Evolutionary conservation across 768 basidiomycete species (phyloP), one percentile per base, ranked within the genome.

Genomic region (Coprinopsis sp.): DNA sequence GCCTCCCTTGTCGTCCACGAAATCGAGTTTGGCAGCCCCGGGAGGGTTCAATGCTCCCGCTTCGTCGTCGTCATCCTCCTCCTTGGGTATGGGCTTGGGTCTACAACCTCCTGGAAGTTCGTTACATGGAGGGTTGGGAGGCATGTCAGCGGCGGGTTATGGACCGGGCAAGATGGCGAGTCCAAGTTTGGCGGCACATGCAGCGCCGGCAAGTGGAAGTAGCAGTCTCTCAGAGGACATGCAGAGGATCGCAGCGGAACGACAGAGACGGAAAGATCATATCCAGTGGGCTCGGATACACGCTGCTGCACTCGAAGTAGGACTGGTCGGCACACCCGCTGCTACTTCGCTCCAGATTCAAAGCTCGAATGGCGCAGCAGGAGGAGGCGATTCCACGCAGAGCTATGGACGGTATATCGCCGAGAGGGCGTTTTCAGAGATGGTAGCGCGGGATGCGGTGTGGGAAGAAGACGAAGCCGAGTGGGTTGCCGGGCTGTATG

Each of bases 221-320:
- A n/a, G n/a, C n/a, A n/a, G n/a, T n/a, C n/a, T 81, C 39, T 66
- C 72, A 6, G 79, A 79, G 53, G 79, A 82, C 56, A 77, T 83
- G 75, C 78, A 81, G 46, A 71, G 81, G 14, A 80, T 82, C 45
- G 79, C 78, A 18, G 62, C 56, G 19, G 81, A 83, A 44, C 68
- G 81, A 34, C 79, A 81, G 52, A 68, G 79, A 3, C 70, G 79
- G 46, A 82, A 81, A 45, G 80, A 82, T 45, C 73, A 83, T 50
- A 77, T 83, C 0, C 77, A 80, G 43, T 83, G 81, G 81, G 81
- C 81, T 0, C 74, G 78, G 28, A 77, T 83, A 11, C 81, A 83
- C 52, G 81, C 78, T 0, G 76, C 81, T 3, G 79, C 81, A 7
- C 68, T 83, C 33, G 81, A 83, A 52, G 69, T 81, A 1, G 76